Base-by-base conservation (phyloP, 768 basidiomycete genomes). In the Xerocomus spinulosus region DNA sequence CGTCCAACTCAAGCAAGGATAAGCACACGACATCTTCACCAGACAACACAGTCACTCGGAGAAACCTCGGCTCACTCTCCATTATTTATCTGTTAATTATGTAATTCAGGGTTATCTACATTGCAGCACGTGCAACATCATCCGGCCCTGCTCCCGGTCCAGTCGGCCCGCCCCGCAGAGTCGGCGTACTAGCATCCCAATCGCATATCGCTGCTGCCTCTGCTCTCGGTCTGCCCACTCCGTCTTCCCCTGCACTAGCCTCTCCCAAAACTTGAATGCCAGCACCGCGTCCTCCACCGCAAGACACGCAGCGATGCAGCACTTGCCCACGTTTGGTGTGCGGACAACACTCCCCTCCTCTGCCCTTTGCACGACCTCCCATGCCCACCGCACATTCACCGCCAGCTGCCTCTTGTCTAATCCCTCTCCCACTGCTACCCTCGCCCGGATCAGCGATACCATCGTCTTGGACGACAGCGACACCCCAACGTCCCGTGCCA, bases 181-280 rank as follows among this genome's bases (percentile, higher is more conserved):
- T 46, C 41, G 50, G n/a, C 55, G 55, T n/a, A 80, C 59, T 54
- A 60, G 55, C 7, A 42, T 17, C 38, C 61, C 65, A 33, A 85
- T 76, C 20, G 60, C 59, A 1, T 59, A 50, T 44, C 85, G 79
- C 53, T 73, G 58, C 29, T 43, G 46, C 23, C 43, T 50, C 54
- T 83, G 81, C 56, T 74, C 71, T 17, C 17, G 24, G 58, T 83
- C 80, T 5, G 60, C 54, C 78, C 77, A 79, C 46, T 76, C 68
- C 6, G 73, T 66, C 60, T 67, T 74, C 23, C 61, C 60, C 49
- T 60, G 68, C 12, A 85, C 42, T 49, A 84, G 62, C 41, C 63
- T 54, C 40, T 62, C 55, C 85, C 85, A 87, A 61, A 85, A 85
- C 37, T 66, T 64, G 68, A 72, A 83, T 2, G 82, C 85, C 66